phyloP scores from a whole-genome alignment of 495 filamentous ascomycete species.

The Penicillium longicatenatum region DNA sequence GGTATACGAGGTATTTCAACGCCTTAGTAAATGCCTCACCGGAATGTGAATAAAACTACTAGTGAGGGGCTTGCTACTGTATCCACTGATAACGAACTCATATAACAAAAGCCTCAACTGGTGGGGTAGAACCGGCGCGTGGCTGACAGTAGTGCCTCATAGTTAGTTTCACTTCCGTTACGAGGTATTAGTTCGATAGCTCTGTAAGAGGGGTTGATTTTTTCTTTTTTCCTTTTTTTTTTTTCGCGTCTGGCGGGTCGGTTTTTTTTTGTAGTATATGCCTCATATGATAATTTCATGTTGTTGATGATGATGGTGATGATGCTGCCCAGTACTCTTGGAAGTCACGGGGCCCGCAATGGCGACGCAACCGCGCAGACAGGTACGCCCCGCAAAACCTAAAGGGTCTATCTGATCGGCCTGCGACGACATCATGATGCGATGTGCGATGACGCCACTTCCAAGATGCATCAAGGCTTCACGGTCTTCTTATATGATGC shows the following conservation, averaged over 20 bases:
- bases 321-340: not conserved
- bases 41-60: conserved; percentile 12
- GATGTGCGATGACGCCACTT: not conserved
- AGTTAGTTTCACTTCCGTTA: not conserved
- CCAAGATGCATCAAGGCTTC: not conserved
- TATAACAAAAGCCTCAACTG: conserved; percentile 7
- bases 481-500: not conserved
- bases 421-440: not conserved
- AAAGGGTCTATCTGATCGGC: not conserved
- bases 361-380: not conserved
- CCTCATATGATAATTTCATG: not conserved
- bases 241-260: conserved; percentile 13
- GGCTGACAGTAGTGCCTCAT: conserved; percentile 7
- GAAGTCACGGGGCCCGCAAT: not conserved
- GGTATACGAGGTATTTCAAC: conserved; percentile 7
- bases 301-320: too few species aligned
- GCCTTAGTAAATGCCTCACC: conserved; percentile 21
- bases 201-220: not conserved
- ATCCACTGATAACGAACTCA: conserved; percentile 13
- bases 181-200: not conserved
- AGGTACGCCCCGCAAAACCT: not conserved
- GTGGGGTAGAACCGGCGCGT: conserved; percentile 2
- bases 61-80: not conserved
- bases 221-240: conserved; percentile 8
- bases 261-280: not conserved